Percentiles rank a stretch among this genome's conserved stretches.
Conservation (phyloP, 2,329 filamentous ascomycete genomes). For the Talaromyces sp. region DNA sequence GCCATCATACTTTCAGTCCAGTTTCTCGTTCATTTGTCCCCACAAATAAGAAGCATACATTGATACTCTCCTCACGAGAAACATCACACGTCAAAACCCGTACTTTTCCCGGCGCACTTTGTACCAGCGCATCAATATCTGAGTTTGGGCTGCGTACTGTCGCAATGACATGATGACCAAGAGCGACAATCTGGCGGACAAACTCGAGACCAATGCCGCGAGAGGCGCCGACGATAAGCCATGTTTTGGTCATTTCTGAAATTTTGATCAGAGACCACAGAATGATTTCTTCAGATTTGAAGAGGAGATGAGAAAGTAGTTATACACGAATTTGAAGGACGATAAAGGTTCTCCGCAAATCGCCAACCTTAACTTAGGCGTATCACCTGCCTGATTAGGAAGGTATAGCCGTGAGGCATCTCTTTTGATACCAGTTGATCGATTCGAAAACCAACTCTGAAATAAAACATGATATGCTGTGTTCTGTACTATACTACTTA, state of each 20-base stretch:
- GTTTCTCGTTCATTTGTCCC: not conserved
- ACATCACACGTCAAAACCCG: conserved; percentile 46
- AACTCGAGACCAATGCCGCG: conserved; percentile 10
- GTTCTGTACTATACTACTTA: no score
- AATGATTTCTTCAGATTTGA: not conserved
- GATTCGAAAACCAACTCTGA: not conserved
- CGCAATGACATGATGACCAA: conserved; percentile 50
- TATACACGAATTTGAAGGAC: not conserved
- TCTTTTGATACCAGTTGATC: not conserved
- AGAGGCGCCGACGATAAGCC: conserved; percentile 26
- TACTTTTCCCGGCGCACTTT: conserved; percentile 42
- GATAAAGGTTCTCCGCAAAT: not conserved
- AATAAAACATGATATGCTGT: no score
- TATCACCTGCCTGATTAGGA: not conserved
- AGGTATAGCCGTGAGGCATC: not conserved
- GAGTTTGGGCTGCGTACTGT: conserved; percentile 47
- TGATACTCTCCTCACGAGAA: conserved; percentile 51
- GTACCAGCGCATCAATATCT: conserved; percentile 30
- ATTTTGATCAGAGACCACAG: not conserved
- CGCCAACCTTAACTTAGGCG: not conserved
- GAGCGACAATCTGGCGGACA: conserved; percentile 42
- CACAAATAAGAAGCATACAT: conserved; percentile 32
- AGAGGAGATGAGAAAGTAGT: not conserved
- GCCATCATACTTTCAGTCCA: no score
- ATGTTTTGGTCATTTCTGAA: conserved; percentile 20